Evolutionary conservation across 2,329 filamentous ascomycete genomes (phyloP).

Genomic region (Pseudogymnoascus sp.): DNA sequence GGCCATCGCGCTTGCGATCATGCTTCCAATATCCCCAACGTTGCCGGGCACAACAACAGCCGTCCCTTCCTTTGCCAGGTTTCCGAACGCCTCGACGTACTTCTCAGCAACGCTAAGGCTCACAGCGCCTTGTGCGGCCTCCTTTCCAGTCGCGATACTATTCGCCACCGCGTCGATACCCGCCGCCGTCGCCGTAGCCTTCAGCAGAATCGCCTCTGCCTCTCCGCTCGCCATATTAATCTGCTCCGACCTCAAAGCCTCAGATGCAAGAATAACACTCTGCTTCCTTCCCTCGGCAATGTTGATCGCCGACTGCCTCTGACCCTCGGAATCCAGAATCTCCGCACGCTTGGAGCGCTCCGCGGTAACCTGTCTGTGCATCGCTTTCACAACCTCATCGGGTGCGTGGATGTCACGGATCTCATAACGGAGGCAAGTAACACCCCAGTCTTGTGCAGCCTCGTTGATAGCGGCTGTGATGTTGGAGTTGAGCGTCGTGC

Average conservation of each 20-base stretch:
- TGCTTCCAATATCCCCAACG: slow-evolving; percentile 88
- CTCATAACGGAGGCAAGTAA: slow-evolving; percentile 93
- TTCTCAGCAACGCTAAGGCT: slow-evolving; percentile 90
- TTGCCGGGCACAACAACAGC: slow-evolving; percentile 94
- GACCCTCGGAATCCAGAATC: slow-evolving; percentile 94
- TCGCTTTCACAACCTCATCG: slow-evolving; percentile 85
- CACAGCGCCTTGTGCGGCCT: slow-evolving; percentile 73
- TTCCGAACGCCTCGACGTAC: slow-evolving; percentile 91
- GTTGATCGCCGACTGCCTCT: slow-evolving; percentile 96
- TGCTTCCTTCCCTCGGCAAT: slow-evolving; percentile 97
- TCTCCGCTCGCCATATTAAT: slow-evolving; percentile 92
- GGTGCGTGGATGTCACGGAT: slow-evolving; percentile 98
- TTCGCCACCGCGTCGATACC: slow-evolving; percentile 82
- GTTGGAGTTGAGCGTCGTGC: slow-evolving; percentile 90
- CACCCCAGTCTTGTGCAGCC: slow-evolving; percentile 92
- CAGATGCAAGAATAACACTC: slow-evolving; percentile 89
- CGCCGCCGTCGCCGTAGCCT: slow-evolving; percentile 74
- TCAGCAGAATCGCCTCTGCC: slow-evolving; percentile 83
- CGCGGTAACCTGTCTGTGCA: slow-evolving; percentile 96
- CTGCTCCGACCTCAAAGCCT: slow-evolving; percentile 81
- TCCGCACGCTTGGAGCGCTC: slow-evolving; percentile 96
- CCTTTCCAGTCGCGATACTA: slow-evolving; percentile 65
- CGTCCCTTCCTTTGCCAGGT: slow-evolving; percentile 90
- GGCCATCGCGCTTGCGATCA: slow-evolving; percentile 94
- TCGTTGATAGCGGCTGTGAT: slow-evolving; percentile 99